Evolutionary conservation across 192 early-diverging fungal species (phyloP).

Genomic region (Dimargaris cristalligena): DNA sequence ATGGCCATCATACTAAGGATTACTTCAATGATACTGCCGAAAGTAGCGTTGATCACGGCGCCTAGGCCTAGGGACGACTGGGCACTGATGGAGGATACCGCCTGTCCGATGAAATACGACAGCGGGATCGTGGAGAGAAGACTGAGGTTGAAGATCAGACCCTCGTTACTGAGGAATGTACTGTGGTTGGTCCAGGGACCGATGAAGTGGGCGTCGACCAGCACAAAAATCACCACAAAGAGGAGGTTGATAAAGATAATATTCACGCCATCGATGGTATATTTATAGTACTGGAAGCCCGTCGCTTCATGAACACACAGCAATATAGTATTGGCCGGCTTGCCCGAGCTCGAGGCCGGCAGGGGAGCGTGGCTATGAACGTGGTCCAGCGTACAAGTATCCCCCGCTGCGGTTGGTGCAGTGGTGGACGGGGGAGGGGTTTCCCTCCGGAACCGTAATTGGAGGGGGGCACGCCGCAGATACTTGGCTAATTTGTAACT

Average conservation of each 20-base stretch:
- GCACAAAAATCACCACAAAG: slow-evolving; percentile 62
- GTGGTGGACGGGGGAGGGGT: slow-evolving; percentile 29
- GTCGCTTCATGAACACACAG: slow-evolving; percentile 77
- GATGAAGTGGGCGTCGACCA: slow-evolving; percentile 64
- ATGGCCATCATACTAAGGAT: slow-evolving; percentile 84
- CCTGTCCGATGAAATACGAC: slow-evolving; percentile 94
- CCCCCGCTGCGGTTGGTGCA: slow-evolving; percentile 7
- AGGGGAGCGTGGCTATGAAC: neutral
- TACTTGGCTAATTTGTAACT: slow-evolving; percentile 64
- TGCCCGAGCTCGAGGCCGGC: slow-evolving; percentile 14
- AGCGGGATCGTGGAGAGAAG: slow-evolving; percentile 77
- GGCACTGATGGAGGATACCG: slow-evolving; percentile 89
- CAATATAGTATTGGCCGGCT: slow-evolving; percentile 37
- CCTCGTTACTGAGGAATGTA: slow-evolving; percentile 35
- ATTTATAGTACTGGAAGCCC: slow-evolving; percentile 93
- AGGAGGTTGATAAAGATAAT: slow-evolving; percentile 91
- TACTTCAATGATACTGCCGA: slow-evolving; percentile 91
- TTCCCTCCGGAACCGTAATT: slow-evolving; percentile 46
- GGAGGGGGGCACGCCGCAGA: slow-evolving; percentile 60
- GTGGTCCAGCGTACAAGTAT: neutral
- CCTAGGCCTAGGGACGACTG: slow-evolving; percentile 85
- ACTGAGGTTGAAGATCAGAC: slow-evolving; percentile 48
- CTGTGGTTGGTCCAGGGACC: slow-evolving; percentile 29
- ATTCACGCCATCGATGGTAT: slow-evolving; percentile 91
- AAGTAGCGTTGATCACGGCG: slow-evolving; percentile 93